Conservation (phyloP, 176 grass and related monocot species). For the Musa beccarii region DNA sequence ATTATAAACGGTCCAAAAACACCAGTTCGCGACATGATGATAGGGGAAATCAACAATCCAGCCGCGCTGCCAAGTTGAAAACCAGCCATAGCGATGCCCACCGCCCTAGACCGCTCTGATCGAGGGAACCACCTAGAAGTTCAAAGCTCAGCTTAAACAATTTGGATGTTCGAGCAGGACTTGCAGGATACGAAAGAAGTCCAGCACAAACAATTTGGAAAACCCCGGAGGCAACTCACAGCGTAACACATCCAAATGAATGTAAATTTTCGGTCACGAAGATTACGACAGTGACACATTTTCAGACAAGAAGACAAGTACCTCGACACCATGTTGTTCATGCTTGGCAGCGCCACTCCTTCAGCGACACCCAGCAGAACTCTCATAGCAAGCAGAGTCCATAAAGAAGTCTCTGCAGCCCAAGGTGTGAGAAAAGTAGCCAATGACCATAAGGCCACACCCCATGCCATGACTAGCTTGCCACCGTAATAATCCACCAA, state of each 20-base stretch:
- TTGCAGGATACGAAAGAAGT: too few relatives aligned
- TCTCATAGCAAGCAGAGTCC: conserved; percentile 69
- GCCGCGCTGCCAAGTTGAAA: conserved; percentile 91
- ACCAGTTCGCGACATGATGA: conserved; percentile 81
- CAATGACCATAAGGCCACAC: conserved; percentile 86
- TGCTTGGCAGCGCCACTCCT: conserved; percentile 95
- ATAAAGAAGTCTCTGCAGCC: conserved; percentile 69
- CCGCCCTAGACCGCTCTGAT: conserved; percentile 85
- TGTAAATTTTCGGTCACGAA: neutral
- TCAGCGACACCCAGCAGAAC: conserved; percentile 72
- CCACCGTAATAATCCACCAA: conserved; percentile 88
- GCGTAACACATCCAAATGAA: neutral
- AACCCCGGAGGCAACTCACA: neutral
- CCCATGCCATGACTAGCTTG: conserved; percentile 85
- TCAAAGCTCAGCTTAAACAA: conserved; percentile 32
- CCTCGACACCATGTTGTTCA: conserved; percentile 98
- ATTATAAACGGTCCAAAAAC: conserved; percentile 91
- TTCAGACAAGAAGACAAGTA: conserved; percentile 24
- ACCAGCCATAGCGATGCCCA: conserved; percentile 89
- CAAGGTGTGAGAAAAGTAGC: conserved; percentile 90
- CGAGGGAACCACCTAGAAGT: conserved; percentile 93
- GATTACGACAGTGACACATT: too few relatives aligned
- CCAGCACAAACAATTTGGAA: neutral
- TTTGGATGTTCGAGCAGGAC: conserved; percentile 2
- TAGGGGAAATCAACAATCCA: conserved; percentile 80